Evolutionary conservation across 139 green algal genomes (phyloP).

Genomic region (Limnomonas spitsbergensis): DNA sequence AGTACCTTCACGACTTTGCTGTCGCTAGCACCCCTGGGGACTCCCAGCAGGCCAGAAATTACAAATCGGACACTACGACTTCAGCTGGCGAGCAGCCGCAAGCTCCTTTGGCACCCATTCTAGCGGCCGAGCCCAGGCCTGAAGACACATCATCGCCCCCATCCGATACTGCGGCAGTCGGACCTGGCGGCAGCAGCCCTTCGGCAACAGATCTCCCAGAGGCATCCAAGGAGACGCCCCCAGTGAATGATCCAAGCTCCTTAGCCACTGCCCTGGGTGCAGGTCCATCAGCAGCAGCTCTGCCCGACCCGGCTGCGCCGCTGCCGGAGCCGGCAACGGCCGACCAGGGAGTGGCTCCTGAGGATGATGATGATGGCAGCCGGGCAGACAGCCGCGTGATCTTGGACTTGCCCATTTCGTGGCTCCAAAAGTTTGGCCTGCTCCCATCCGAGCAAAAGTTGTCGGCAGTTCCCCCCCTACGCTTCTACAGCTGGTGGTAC

Average conservation of each 20-base stretch:
- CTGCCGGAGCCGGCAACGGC: not conserved
- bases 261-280: no score
- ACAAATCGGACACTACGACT: not conserved
- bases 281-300: not conserved
- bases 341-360: not conserved
- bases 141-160: no score
- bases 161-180: no score
- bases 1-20: not conserved
- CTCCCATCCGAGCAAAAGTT: no score
- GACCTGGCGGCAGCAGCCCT: no score
- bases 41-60: not conserved
- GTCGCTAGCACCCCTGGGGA: not conserved
- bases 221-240: no score
- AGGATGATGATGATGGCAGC: not conserved
- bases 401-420: not conserved
- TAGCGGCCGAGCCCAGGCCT: no score
- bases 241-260: no score
- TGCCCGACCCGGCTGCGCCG: not conserved
- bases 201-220: no score
- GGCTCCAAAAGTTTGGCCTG: not conserved
- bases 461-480: conserved; percentile 8
- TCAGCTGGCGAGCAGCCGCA: not conserved
- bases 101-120: no score
- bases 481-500: conserved; percentile 30
- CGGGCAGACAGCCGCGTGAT: not conserved